Evolutionary conservation across 768 basidiomycete species (phyloP), one percentile per base, ranked within the genome.

Genomic region (Stropharia rugosoannulata): DNA sequence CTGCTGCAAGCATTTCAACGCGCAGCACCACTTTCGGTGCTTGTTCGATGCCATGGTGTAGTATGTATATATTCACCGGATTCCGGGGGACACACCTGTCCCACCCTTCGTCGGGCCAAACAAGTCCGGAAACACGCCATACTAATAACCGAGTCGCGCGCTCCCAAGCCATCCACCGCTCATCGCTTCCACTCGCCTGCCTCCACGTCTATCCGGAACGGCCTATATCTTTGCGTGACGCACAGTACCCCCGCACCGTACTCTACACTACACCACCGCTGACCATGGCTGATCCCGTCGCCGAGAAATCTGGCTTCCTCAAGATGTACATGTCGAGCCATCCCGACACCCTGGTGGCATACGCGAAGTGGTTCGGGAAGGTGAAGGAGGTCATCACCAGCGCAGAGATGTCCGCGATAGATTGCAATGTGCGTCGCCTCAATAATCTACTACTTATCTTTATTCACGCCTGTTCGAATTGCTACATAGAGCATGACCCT

Each of bases 301-400:
- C 87, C 11, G 83, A 83, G 10, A 89, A 87, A 62, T 90, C 90
- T 16, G 75, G 73, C 1, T 94, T 91, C 66, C 77, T 93, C 41
- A 81, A 82, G 67, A 88, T 84, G 82, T 94, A 93, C 75, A 93
- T 93, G 91, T 86, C 81, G 29, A 84, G 75, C 58, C 92, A 93
- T 63, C 88, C 88, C 0, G 90, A 93, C 65, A 93, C 91, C 1
- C 75, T 93, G 60, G 89, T 93, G 36, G 89, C 89, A 3, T 94
- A 92, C 61, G 89, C 87, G 40, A 89, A 86, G 60, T 82, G 87
- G 78, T 90, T 79, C 62, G 89, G 87, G 8, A 84, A 86, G 59
- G 78, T 90, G 10, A 62, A 73, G 18, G 77, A 79, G 27, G 73
- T 73, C 38, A 79, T 90, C 15, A 68, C 70, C 2, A 78, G 79